Evolutionary conservation across 208 protist species (phyloP), one percentile per base, ranked within the genome.

Genomic region (Leishmania lainsoni): DNA sequence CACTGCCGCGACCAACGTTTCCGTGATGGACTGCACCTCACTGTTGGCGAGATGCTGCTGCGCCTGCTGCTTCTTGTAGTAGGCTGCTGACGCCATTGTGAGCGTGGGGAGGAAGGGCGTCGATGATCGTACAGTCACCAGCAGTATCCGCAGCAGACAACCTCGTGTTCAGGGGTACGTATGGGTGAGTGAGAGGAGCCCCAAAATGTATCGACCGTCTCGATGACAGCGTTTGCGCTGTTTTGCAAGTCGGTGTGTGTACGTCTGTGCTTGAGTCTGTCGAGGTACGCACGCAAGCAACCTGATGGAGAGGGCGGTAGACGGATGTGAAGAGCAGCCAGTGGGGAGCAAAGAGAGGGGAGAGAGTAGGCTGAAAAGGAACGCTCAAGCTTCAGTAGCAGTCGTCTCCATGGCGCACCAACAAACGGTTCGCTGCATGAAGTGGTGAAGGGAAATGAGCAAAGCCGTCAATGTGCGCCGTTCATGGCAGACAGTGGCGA

Each of bases 41-140:
- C 75, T 48, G 22, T 70, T 63, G 16, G 86, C 86, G 12, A 90
- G 78, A 29, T 78, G 48, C 39, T 68, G 45, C 81, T 92, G 84
- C 45, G 89, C 83, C 61, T 78, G 74, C 49, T 86, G 65, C 81
- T 85, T 86, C 82, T 90, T 87, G 80, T 89, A 89, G 26, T 69
- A 52, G 20, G 79, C 85, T 20, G 81, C 76, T 9, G 83, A 79
- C 16, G 85, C 71, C 87, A 91, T 91, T 35, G 12, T 63, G 72
- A 22, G 45, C 35, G 70, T 74, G n/a, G 16, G 0, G 70, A 58
- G 48, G 16, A 56, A 56, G 48, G 39, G 12, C 12, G 70, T 39
- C 5, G 48, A 58, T 54, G 48, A 17, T n/a, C 65, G 10, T 6
- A 42, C 63, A 69, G 45, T 12, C 10, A 58, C 10, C 54, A 22